Base-by-base conservation (phyloP, 352 stramenopile species). In the Pilasporangium apinafurcum region DNA sequence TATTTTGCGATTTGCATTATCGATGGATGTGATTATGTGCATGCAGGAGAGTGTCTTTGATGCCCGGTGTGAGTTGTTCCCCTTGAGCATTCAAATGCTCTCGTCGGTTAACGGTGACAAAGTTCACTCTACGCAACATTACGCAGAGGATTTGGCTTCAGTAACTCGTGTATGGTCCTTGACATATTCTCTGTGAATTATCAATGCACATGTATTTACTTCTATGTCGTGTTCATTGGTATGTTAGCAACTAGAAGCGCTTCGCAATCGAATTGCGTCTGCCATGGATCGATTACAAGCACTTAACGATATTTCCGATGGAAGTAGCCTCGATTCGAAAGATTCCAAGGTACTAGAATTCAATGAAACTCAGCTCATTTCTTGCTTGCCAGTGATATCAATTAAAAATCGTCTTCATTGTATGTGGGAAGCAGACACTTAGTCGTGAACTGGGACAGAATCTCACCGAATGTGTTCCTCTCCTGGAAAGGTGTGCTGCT, bases 381-480 rank as follows among this genome's bases (percentile, higher is more conserved):
- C 4, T 8, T 27, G 8, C 16, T 44, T 44, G 9, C 12, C 25
- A 7, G 2, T 33, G 2, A 17, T 7, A 14, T 32, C 13, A 8
- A 5, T 32, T 30, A n/a, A 24, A 33, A 50, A 16, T 1, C 9
- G 20, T 18, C 24, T 16, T 12, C n/a, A 2, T 25, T 10, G n/a
- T 27, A n/a, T n/a, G n/a, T n/a, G n/a, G n/a, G n/a, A n/a, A n/a
- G n/a, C n/a, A 64, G 53, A 40, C 33, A 13, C 41, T 70, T 9
- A 70, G 54, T 28, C 17, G 52, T 16, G 62, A 60, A 26, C 55
- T 77, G 0, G 53, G 62, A 1, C 26, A 17, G 2, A 56, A 58
- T 27, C 22, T 77, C 5, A 29, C 41, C 31, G 44, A 71, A 18
- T 58, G 48, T 5, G 44, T 65, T 14, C 30, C 45, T 21, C 55